Conservation (phyloP, 2,329 filamentous ascomycete species). For the Fusarium sp. region DNA sequence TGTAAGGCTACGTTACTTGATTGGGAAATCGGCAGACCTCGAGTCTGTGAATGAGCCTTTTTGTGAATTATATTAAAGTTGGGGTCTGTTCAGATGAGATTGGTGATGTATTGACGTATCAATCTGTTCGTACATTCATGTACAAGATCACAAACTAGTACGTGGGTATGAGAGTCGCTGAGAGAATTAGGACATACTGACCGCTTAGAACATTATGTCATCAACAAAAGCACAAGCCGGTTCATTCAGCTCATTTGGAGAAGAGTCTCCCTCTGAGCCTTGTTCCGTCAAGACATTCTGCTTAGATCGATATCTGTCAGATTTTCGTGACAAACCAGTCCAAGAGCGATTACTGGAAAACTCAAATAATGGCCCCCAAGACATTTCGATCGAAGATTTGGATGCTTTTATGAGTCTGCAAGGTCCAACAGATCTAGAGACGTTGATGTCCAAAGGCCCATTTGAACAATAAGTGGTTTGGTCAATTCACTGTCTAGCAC, state of each 20-base stretch:
- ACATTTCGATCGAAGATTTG: not conserved
- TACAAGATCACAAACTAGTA: not conserved
- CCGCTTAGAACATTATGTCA: not conserved
- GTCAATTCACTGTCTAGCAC: not conserved
- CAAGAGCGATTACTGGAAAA: not conserved
- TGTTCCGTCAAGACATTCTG: not conserved
- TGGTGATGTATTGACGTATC: not conserved
- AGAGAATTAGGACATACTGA: not conserved
- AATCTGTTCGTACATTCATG: not conserved
- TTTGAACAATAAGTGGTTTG: not conserved
- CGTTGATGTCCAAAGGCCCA: not conserved
- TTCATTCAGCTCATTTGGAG: not conserved
- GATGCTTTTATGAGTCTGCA: accelerated
- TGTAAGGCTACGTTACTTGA: not conserved
- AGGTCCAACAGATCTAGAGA: accelerated
- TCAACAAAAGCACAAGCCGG: not conserved
- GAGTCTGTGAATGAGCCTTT: too few species aligned
- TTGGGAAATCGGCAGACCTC: not conserved
- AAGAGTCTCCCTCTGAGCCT: not conserved
- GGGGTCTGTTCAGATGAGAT: not conserved
- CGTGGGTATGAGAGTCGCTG: not conserved
- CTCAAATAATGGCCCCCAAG: not conserved
- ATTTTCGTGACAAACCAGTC: not conserved
- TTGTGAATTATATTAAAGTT: not conserved
- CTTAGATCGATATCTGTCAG: not conserved